Percentiles rank a stretch among this genome's conserved stretches.
phyloP scores from a whole-genome alignment of 208 protist species.

The Acanthamoeba royreba region DNA sequence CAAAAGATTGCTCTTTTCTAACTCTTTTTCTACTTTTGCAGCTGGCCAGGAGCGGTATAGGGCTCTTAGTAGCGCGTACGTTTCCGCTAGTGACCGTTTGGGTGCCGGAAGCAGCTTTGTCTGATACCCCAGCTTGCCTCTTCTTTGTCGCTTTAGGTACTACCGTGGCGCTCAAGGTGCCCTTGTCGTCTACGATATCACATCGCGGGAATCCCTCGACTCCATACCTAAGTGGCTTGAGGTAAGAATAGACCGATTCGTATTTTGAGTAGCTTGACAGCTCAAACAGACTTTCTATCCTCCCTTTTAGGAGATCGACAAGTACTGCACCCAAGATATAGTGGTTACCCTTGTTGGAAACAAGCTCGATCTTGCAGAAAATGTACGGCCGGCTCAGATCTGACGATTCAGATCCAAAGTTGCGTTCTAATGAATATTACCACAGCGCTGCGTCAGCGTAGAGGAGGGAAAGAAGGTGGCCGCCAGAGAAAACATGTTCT shows the following conservation, averaged over 20 bases:
- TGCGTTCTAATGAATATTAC: background rate
- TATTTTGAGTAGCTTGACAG: too few relatives aligned
- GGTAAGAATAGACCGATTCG: too few relatives aligned
- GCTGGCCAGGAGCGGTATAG: background rate
- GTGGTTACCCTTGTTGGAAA: conserved; percentile 99
- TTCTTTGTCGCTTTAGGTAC: conserved; percentile 77
- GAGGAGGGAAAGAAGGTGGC: conserved; percentile 97
- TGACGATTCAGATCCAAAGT: too few relatives aligned
- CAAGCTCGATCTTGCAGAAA: conserved; percentile 93
- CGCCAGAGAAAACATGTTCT: conserved; percentile 91
- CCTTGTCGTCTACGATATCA: conserved; percentile 98
- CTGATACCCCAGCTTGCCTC: too few relatives aligned
- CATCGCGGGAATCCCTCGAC: conserved; percentile 64
- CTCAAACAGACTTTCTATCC: too few relatives aligned
- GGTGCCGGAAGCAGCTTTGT: background rate
- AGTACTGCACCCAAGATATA: conserved; percentile 93
- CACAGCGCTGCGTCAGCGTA: conserved; percentile 83
- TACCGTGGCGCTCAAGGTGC: conserved; percentile 97
- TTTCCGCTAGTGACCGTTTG: background rate
- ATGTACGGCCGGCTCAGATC: too few relatives aligned
- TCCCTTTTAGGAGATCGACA: conserved; percentile 87
- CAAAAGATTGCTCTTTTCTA: background rate
- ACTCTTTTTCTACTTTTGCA: background rate
- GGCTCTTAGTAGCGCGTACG: background rate
- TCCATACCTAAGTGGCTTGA: background rate